phyloP scores from a whole-genome alignment of 2,329 filamentous ascomycete genomes.

The Hypoxylon sp. region DNA sequence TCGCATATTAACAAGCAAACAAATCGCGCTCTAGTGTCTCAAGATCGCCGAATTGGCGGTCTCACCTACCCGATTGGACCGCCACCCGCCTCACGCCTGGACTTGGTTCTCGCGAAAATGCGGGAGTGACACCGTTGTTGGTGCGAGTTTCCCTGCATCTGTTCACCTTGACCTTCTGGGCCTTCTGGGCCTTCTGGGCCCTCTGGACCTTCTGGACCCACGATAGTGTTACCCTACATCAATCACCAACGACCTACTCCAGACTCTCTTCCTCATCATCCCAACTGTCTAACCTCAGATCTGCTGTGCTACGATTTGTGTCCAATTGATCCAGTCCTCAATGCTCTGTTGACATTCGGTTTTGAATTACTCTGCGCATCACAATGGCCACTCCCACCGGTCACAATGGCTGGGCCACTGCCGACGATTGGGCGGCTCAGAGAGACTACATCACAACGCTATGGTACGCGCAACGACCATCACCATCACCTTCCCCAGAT shows the following conservation, averaged over 20 bases:
- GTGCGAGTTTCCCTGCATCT: conserved; percentile 10
- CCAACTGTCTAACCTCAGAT: conserved; percentile 9
- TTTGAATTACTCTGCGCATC: conserved; percentile 20
- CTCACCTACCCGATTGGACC: conserved; percentile 36
- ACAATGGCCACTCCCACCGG: conserved; percentile 46
- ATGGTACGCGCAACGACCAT: conserved; percentile 34
- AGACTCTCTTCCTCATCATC: conserved; percentile 1
- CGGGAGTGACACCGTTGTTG: conserved; percentile 17
- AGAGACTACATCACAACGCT: conserved; percentile 48
- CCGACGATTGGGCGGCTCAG: conserved; percentile 50
- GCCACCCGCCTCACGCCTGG: neutral
- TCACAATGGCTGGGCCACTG: conserved; percentile 49
- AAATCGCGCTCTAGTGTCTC: conserved; percentile 12
- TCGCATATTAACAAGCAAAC: conserved; percentile 16
- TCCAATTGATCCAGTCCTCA: conserved; percentile 2
- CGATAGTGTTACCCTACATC: conserved; percentile 26
- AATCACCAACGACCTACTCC: conserved; percentile 3
- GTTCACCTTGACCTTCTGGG: conserved; percentile 1
- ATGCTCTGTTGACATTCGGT: conserved; percentile 8
- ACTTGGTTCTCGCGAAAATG: conserved; percentile 13
- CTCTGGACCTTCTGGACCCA: neutral
- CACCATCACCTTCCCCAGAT: neutral
- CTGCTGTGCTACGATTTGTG: conserved; percentile 22
- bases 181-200: neutral
- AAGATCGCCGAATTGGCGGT: conserved; percentile 18